phyloP scores from a whole-genome alignment of 2,329 filamentous ascomycete species.

The Chaetothyriales sp. region DNA sequence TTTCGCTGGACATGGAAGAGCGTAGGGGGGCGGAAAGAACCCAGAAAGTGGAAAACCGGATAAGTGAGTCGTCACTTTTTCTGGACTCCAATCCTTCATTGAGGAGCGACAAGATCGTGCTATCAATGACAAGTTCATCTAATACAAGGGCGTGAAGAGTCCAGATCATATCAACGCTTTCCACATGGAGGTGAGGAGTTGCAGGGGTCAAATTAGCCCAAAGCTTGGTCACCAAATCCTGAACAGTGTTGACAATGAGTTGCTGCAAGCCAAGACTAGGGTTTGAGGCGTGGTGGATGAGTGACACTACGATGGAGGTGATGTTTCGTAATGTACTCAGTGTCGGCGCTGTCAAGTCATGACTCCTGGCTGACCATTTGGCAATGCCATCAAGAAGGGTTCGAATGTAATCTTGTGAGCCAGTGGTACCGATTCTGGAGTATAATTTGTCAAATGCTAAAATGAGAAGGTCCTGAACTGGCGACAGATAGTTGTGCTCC shows the following conservation, averaged over 20 bases:
- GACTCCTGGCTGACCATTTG: background rate
- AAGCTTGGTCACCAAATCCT: conserved; percentile 52
- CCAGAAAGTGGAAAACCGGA: conserved; percentile 65
- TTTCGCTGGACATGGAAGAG: background rate
- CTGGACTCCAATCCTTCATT: background rate
- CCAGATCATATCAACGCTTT: conserved; percentile 76
- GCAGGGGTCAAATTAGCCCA: conserved; percentile 73
- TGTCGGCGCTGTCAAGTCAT: background rate
- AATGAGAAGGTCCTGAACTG: background rate
- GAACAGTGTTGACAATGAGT: conserved; percentile 26
- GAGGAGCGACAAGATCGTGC: conserved; percentile 14
- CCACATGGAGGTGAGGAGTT: conserved; percentile 84
- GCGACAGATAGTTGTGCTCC: background rate
- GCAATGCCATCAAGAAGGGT: background rate
- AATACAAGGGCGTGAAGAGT: conserved; percentile 60
- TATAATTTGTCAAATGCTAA: background rate
- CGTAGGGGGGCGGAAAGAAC: background rate
- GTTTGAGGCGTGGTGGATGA: background rate
- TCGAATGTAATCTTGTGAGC: background rate
- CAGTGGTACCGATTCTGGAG: background rate
- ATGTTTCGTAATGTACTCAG: background rate
- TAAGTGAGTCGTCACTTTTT: conserved; percentile 39
- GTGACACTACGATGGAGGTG: background rate
- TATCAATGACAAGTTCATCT: conserved; percentile 61
- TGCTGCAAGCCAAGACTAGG: background rate